A percentile compares a stretch with the other conserved stretches of the same genome.
Evolutionary conservation across 805 yeast species (phyloP).

Genomic region (Starmerella bacillaris): DNA sequence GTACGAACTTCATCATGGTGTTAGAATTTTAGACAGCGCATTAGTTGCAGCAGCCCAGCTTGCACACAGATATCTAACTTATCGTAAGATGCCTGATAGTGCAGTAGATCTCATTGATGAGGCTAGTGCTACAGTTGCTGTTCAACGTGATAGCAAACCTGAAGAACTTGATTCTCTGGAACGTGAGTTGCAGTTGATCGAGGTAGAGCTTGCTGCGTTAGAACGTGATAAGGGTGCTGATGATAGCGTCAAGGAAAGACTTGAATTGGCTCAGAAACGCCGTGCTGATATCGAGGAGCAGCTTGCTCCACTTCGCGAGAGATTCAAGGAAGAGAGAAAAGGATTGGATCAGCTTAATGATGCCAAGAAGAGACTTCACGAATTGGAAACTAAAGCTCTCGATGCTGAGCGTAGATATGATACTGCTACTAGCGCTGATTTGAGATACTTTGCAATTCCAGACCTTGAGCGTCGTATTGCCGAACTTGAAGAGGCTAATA

Average conservation of each 20-base stretch:
- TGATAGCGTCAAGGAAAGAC: slow-evolving; percentile 66
- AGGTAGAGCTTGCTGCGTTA: slow-evolving; percentile 90
- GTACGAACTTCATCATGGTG: slow-evolving; percentile 96
- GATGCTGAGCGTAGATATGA: slow-evolving; percentile 97
- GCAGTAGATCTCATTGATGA: slow-evolving; percentile 95
- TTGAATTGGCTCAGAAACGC: slow-evolving; percentile 57
- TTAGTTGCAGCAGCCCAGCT: slow-evolving; percentile 84
- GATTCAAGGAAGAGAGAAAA: slow-evolving; percentile 69
- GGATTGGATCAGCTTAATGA: slow-evolving; percentile 82
- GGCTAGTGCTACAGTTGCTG: slow-evolving; percentile 92
- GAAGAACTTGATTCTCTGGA: slow-evolving; percentile 89
- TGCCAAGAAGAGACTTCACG: slow-evolving; percentile 81
- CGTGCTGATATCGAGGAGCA: slow-evolving; percentile 74
- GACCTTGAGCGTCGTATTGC: slow-evolving; percentile 62
- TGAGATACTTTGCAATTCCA: slow-evolving; percentile 93
- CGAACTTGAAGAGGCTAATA: slow-evolving; percentile 63
- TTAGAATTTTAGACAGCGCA: slow-evolving; percentile 85
- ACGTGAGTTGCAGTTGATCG: slow-evolving; percentile 75
- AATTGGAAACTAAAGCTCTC: slow-evolving; percentile 73
- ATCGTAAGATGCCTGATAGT: slow-evolving; percentile 89
- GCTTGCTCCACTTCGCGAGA: slow-evolving; percentile 65
- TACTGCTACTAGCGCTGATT: slow-evolving; percentile 84
- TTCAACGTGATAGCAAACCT: slow-evolving; percentile 93
- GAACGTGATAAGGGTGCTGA: slow-evolving; percentile 88
- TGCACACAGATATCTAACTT: slow-evolving; percentile 85